Conservation (phyloP, 2,329 filamentous ascomycete genomes). For the Trichoderma polysporum region DNA sequence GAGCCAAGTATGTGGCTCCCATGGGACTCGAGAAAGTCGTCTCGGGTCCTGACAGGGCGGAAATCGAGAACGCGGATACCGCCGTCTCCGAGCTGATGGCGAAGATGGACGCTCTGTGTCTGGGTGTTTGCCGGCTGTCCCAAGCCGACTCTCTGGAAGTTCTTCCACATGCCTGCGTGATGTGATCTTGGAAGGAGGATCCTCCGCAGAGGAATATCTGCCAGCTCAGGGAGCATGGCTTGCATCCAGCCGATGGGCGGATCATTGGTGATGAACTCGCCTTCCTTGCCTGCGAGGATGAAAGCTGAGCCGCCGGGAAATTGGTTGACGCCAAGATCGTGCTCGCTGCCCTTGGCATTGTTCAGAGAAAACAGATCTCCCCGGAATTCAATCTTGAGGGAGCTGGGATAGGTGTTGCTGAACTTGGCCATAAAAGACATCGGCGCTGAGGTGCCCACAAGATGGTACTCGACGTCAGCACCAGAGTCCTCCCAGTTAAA, state of each 20-base stretch:
- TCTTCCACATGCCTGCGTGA: slow-evolving; percentile 32
- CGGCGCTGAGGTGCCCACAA: slow-evolving; percentile 30
- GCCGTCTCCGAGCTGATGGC: slow-evolving; percentile 30
- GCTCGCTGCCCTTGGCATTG: slow-evolving; percentile 16
- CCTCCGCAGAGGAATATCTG: slow-evolving; percentile 31
- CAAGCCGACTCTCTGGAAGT: background rate
- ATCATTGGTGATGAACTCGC: slow-evolving; percentile 32
- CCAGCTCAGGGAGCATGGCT: slow-evolving; percentile 28
- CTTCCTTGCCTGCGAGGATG: slow-evolving; percentile 34
- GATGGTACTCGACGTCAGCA: slow-evolving; percentile 32
- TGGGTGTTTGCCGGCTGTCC: slow-evolving; percentile 26
- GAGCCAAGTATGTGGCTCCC: slow-evolving; percentile 19
- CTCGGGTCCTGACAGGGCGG: slow-evolving; percentile 23
- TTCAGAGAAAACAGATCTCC: slow-evolving; percentile 28
- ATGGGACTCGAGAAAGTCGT: slow-evolving; percentile 26
- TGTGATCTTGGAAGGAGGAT: slow-evolving; percentile 35
- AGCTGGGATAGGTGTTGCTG: slow-evolving; percentile 6
- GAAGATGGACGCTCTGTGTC: slow-evolving; percentile 27
- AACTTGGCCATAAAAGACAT: slow-evolving; percentile 32
- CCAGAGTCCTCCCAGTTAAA: slow-evolving; percentile 25
- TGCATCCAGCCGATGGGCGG: slow-evolving; percentile 34
- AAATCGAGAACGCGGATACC: slow-evolving; percentile 35
- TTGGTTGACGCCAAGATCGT: slow-evolving; percentile 24
- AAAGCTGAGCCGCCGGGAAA: slow-evolving; percentile 29
- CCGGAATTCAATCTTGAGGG: slow-evolving; percentile 26